These are phyloP conservation scores for Solanum hybrid DNA, from an alignment of 305 asterid species.

Conservation along the genomic window DNA sequence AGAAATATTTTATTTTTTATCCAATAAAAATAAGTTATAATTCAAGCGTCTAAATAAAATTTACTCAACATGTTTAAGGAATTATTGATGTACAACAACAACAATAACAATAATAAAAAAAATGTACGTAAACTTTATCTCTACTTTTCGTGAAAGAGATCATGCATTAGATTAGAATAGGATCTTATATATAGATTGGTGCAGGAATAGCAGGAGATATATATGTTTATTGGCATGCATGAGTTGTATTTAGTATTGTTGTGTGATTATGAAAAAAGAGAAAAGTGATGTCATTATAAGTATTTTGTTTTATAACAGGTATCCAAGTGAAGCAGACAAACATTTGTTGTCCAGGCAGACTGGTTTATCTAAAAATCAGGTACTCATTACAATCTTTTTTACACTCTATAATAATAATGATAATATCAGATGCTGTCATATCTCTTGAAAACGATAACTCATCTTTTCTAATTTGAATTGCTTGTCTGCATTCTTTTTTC, in stretches of 20 bases:
- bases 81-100: background rate
- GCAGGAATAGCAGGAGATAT: background rate
- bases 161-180: background rate
- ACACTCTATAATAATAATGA: background rate
- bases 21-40: background rate
- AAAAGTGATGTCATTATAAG: background rate
- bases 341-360: slow-evolving; percentile 83
- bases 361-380: slow-evolving; percentile 82
- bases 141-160: too few relatives aligned
- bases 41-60: background rate
- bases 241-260: background rate
- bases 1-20: background rate
- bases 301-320: slow-evolving; percentile 32
- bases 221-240: background rate
- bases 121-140: rapidly evolving
- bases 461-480: background rate
- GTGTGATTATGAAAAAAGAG: background rate
- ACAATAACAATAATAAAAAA: background rate
- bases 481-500: background rate
- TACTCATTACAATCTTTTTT: slow-evolving; percentile 29
- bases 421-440: slow-evolving; percentile 31
- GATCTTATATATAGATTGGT: background rate
- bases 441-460: slow-evolving; percentile 40
- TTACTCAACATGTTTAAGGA: background rate
- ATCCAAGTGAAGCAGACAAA: slow-evolving; percentile 90